Conservation (phyloP, 1,284 basidiomycete species). For the Spongispora temasekensis region DNA sequence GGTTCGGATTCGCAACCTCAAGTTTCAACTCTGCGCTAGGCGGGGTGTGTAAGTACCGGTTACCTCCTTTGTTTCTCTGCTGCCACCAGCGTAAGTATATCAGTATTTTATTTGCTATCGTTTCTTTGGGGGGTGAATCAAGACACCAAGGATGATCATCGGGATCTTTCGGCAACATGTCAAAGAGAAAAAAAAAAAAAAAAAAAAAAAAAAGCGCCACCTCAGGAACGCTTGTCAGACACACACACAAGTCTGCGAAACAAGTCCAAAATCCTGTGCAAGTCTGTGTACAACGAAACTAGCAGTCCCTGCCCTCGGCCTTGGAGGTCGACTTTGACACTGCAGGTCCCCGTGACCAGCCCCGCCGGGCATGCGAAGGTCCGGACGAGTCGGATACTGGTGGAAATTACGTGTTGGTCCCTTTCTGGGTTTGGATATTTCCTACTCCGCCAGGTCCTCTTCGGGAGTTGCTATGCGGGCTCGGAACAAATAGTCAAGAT, state of each 20-base stretch:
- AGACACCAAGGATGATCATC: too few relatives aligned
- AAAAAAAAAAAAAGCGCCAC: slow-evolving; percentile 23
- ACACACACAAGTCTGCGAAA: not conserved
- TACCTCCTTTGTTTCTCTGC: slow-evolving; percentile 29
- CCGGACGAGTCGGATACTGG: too few relatives aligned
- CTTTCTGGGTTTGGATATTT: slow-evolving; percentile 17
- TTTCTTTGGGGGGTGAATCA: slow-evolving; percentile 9
- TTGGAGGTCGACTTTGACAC: too few relatives aligned
- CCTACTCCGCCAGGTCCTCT: slow-evolving; percentile 24
- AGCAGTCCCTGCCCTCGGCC: not conserved
- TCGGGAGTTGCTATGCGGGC: slow-evolving; percentile 33
- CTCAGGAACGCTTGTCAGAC: slow-evolving; percentile 16
- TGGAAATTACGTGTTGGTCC: slow-evolving; percentile 14
- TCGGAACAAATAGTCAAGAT: slow-evolving; percentile 24
- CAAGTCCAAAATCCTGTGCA: not conserved
- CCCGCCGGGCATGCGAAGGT: too few relatives aligned
- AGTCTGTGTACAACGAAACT: slow-evolving; percentile 1
- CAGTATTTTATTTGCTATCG: slow-evolving; percentile 34
- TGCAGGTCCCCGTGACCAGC: too few relatives aligned
- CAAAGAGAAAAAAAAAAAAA: slow-evolving; percentile 26
- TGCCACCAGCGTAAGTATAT: slow-evolving; percentile 38
- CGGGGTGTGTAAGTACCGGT: slow-evolving; percentile 37
- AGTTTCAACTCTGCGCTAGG: slow-evolving; percentile 34
- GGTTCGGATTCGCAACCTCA: slow-evolving; percentile 29
- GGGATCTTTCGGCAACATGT: slow-evolving; percentile 15